Evolutionary conservation across 2,329 filamentous ascomycete species (phyloP), one percentile per base, ranked within the genome.

Genomic region (Hypoxylon sp.): DNA sequence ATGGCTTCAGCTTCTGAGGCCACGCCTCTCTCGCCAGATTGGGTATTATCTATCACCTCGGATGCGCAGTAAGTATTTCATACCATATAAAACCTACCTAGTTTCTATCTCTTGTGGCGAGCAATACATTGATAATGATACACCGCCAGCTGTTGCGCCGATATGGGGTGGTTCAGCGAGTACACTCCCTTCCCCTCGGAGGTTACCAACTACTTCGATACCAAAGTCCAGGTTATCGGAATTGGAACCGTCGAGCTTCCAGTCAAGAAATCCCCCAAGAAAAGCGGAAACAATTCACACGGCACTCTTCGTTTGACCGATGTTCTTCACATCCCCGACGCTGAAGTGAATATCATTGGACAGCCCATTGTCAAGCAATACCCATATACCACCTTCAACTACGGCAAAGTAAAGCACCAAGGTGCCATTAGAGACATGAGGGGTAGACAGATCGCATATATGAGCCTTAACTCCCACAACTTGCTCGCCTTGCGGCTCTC

Each of bases 161-260:
- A 49, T 30, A 28, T 5, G 25, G 45, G 21, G 7, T 49, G 45
- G 45, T 49, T 49, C 14, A 49, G 11, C 45, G 45, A 49, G 21
- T 49, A 49, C 13, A 49, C 45, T 11, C 45, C 45, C n/a, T 49
- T 49, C 11, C 11, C 7, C 23, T 49, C 45, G 45, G 21, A 49
- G 14, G 45, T 17, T 13, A 49, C 11, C 45, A 13, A 25, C 23
- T n/a, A 17, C 13, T 23, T 43, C 38, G 7, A 19, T 17, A 21
- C 10, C 11, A 14, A 49, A 17, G 2, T 49, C 11, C 21, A 28
- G 5, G 14, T 49, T 3, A 5, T 25, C 4, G 45, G 45, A 14
- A 28, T 49, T 7, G 45, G 45, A 49, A 49, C 45, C 13, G 21
- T 49, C 10, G 25, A 25, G 14, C 45, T 49, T 17, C 10, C 45